phyloP scores from a whole-genome alignment of 1,139 yeast genomes.

The Geotrichum aggregatum region DNA sequence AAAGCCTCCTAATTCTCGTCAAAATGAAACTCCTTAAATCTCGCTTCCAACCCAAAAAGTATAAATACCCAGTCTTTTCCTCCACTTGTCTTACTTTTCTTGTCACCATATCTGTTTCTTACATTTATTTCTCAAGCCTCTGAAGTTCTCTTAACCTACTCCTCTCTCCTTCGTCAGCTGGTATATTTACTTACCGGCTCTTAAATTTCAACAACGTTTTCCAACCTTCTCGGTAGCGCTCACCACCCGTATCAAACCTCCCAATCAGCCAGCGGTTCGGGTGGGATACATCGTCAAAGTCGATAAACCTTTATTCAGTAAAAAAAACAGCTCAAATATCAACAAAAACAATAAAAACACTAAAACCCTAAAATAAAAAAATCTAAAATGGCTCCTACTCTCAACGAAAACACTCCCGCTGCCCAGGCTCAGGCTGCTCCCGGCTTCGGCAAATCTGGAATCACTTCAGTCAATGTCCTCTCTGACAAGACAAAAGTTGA shows the following conservation, averaged over 20 bases:
- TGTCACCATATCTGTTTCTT: not conserved
- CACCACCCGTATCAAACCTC: slow-evolving; percentile 39
- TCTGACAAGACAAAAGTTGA: slow-evolving; percentile 59
- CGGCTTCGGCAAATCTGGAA: slow-evolving; percentile 39
- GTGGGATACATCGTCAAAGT: slow-evolving; percentile 31
- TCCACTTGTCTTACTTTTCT: not conserved
- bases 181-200: slow-evolving; percentile 10
- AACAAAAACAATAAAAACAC: slow-evolving; percentile 8
- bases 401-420: slow-evolving; percentile 31
- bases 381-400: slow-evolving; percentile 38
- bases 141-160: no score
- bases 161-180: not conserved
- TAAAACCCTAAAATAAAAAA: slow-evolving; percentile 11
- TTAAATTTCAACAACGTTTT: slow-evolving; percentile 31
- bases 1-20: not conserved
- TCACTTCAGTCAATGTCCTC: slow-evolving; percentile 50
- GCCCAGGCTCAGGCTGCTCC: slow-evolving; percentile 34
- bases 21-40: not conserved
- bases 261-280: slow-evolving; percentile 38
- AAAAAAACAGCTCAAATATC: slow-evolving; percentile 14
- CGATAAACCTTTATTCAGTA: slow-evolving; percentile 11
- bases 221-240: slow-evolving; percentile 35
- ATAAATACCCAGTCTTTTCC: slow-evolving; percentile 11
- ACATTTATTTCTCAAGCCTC: not conserved
- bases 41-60: not conserved